Base-by-base conservation (phyloP, 495 filamentous ascomycete species). In the Penicillium mononematosum region DNA sequence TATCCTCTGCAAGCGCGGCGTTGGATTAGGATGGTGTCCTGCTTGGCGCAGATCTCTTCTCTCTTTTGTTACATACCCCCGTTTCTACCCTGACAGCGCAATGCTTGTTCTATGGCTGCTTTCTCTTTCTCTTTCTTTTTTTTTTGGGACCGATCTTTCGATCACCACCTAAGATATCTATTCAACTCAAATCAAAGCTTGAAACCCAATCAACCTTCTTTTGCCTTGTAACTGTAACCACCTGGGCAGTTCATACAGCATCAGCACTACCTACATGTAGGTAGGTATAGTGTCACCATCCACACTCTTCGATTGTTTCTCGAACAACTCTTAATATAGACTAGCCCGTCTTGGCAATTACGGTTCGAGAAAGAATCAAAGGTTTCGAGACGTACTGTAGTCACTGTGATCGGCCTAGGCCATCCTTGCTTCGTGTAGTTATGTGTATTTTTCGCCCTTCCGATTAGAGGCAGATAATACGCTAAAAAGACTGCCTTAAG, bases 1-100 rank as follows among this genome's bases (percentile, higher is more conserved):
- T 48, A 46, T 29, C 14, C 29, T 48, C 50, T 62, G 52, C 54
- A 57, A 70, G 65, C 65, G 65, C 42, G 63, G 68, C 65, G 68
- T 68, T 70, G 58, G 52, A 58, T 38, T 42, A 39, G 53, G 59
- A 60, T 22, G 39, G 63, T 67, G 66, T 62, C 64, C 42, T 20
- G 55, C 41, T 16, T 36, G 56, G 60, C 57, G 62, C 59, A 5
- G 3, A 41, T 29, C 32, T 46, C 56, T 42, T 52, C 54, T 58
- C 47, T 59, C 45, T 47, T 58, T 50, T 54, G 38, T 59, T 44
- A 60, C 62, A 62, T 62, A 62, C 57, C 58, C 60, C 54, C 43
- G 47, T 32, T n/a, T 47, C 36, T 34, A 49, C 42, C 25, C 47
- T 42, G 42, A 41, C 38, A 53, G 50, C n/a, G 45, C 34, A 41